Evolutionary conservation across 2,329 filamentous ascomycete species (phyloP), one percentile per base, ranked within the genome.

Genomic region (Sporothrix mexicana): DNA sequence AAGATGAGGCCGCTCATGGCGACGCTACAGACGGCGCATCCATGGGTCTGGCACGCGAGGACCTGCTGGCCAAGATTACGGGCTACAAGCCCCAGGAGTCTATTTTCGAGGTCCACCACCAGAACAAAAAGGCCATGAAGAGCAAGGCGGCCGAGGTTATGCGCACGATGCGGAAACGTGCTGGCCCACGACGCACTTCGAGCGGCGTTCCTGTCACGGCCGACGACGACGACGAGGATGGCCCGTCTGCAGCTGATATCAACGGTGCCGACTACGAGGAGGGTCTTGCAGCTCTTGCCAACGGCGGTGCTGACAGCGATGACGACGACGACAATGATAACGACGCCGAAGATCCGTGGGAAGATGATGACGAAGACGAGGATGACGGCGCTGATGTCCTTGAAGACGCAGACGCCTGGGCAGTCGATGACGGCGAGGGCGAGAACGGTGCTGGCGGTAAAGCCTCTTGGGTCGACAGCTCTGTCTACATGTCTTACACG

Each of bases 401-500:
- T 15, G 90, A 90, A 78, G 83, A 87, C 61, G 80, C 90, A 78
- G 83, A 88, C 61, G 80, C 83, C 64, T 82, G 85, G 76, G 79
- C 83, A 78, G 83, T 84, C 25, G 70, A 64, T 10, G 66, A 64
- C 55, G 68, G 51, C 41, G 59, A 43, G 41, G 74, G 36, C 13
- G 41, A 5, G 4, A 47, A 13, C 13, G 61, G 41, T 47, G 41
- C 2, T 55, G 47, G 30, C 1, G 25, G 53, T 43, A 25, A 88
- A 85, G 81, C 84, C 13, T 88, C 90, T 62, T 97, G 90, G 87
- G 90, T 93, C 79, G 95, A 98, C 80, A 88, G 91, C 0, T 95
- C 98, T 61, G 90, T 96, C 77, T 99, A 97, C 89, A 98, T 99
- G 94, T 93, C 93, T 10, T 99, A 99, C 85, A 93, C 90, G 1